Evolutionary conservation across 2,329 filamentous ascomycete genomes (phyloP), one percentile per base, ranked within the genome.

Genomic region (Trichoderma hamatum): DNA sequence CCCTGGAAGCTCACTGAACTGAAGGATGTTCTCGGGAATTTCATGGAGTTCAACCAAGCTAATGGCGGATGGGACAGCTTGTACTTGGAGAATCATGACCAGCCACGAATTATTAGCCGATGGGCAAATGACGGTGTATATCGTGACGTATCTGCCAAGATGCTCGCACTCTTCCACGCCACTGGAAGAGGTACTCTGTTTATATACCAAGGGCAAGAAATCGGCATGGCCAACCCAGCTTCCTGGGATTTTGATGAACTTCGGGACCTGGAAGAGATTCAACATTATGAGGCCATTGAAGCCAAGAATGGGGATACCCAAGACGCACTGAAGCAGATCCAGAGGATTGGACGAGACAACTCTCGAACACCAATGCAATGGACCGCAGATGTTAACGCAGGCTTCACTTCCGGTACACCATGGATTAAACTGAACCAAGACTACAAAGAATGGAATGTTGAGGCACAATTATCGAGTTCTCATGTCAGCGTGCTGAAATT

Each of bases 311-410:
- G 28, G 9, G 28, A 54, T 14, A 54, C 51, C 51, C 10, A 54
- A 30, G 51, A 30, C 7, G 82, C 85, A 0, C 78, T 91, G 10
- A 84, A 86, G 32, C 83, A 85, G 60, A 82, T 91, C 43, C 30
- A 36, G 26, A 13, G 26, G 5, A n/a, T 32, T 58, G 89, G 84
- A 0, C 82, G 89, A 9, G 90, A 92, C 71, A 86, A 92, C 74
- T 82, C 88, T 1, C 81, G 90, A 0, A 84, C 89, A 1, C 90
- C 90, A 0, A 87, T 92, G 75, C 89, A 90, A 63, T 93, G 90
- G 90, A 83, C 85, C 63, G 81, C 78, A 1, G 80, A 81, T 0
- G 78, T 83, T 0, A 84, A 90, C 70, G 87, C 87, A 0, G 90
- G 90, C 0, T 92, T 93, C 77, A 85, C 87, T 28, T 30, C 51